Base-by-base conservation (phyloP, 148 eudicot species). In the Vaccinium myrtillus region DNA sequence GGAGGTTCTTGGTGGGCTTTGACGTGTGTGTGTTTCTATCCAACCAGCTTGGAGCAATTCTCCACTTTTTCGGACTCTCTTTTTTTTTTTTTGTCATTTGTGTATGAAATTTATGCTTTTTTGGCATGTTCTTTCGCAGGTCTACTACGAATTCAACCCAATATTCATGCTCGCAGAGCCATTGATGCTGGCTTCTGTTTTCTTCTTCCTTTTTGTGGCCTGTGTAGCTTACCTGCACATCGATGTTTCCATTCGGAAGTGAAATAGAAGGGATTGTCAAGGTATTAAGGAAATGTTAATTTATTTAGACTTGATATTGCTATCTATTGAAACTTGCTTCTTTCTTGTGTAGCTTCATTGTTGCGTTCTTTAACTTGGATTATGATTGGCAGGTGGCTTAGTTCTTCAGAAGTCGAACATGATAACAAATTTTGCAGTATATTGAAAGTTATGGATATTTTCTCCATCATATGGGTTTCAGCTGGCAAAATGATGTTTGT, bases 91-190 rank as follows among this genome's bases (percentile, higher is more conserved):
- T 43, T 0, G 46, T 43, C 46, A 43, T 43, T 50, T 70, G 63
- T 21, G 48, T 5, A 55, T 16, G 25, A 36, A 46, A 54, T n/a
- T 58, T 27, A 13, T 54, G 53, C 25, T 0, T 46, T 69, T 13
- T 32, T 63, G 78, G 59, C 50, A n/a, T 78, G 27, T 30, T 71
- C 54, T 82, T 86, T 59, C 90, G 87, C 96, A 97, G 99, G 95
- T 97, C 67, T 89, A 94, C 90, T 97, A 97, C 90, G 87, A 88
- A 75, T 97, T 97, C 94, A 93, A 92, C 84, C 94, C 93, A 12
- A 83, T 87, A 78, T 97, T 88, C 88, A 97, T 97, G 99, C 96
- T 97, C 85, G 99, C 92, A 1, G 99, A 97, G 91, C 99, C 99
- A 43, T 86, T 97, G 94, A 95, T 97, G 91, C 82, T 97, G 89